Base-by-base conservation (phyloP, 2,329 filamentous ascomycete species). In the Apiospora pterosperma region DNA sequence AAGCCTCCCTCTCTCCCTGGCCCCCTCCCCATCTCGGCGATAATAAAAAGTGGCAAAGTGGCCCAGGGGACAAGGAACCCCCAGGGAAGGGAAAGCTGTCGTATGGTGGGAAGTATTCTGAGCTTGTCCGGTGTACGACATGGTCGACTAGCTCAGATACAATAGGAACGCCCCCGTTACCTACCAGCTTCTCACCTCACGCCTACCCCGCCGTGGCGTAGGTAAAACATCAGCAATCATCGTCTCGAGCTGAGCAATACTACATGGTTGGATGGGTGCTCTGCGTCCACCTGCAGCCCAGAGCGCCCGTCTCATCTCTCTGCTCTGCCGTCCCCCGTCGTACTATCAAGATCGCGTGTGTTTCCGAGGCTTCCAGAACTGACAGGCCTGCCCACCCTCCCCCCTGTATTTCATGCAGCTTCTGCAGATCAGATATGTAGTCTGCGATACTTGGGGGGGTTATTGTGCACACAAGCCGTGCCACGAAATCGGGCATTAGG, bases 191-290 rank as follows among this genome's bases (percentile, higher is more conserved):
- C 23, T 31, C 16, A 7, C 25, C n/a, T 52, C 23, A 5, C 12
- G 25, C 21, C 59, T 61, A 41, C 59, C 59, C 59, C 36, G 59
- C 59, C 59, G 36, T 41, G 59, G 59, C 59, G 59, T 61, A 28
- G 59, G 59, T 61, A 31, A 61, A 61, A 41, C 36, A 39, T 61
- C 36, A 61, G 59, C 59, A 61, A 41, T 41, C 59, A 61, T 41
- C 59, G 23, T 28, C 59, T 55, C 48, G 28, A 55, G 48, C 48
- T 28, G 48, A 55, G 48, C 48, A 55, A 25, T 44, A 28, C 25
- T n/a, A 52, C 25, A 16, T 31, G 44, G 44, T 25, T 31, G 25
- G 14, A 7, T 55, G 48, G 25, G 21, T 55, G 48, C 48, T 34
- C 48, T 34, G 48, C 48, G 7, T 34, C 34, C 28, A 55, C 48